phyloP scores from a whole-genome alignment of 805 yeast genomes.

The Saccharomycopsis javanensis region DNA sequence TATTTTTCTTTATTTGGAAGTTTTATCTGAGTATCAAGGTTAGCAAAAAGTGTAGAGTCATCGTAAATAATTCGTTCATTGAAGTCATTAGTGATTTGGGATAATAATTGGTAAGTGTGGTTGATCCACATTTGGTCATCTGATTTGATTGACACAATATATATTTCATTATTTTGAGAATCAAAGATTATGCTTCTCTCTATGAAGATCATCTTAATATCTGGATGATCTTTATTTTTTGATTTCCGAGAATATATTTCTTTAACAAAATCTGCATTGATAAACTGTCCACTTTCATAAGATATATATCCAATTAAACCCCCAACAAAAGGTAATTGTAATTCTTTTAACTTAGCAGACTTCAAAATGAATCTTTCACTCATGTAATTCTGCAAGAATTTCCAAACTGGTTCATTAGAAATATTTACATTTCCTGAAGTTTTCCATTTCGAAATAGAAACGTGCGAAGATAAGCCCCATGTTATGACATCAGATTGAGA shows the following conservation, averaged over 20 bases:
- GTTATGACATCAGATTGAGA: conserved; percentile 25
- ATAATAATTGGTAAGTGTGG: conserved; percentile 7
- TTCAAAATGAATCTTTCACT: conserved; percentile 23
- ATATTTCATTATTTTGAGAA: conserved; percentile 35
- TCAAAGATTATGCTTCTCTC: conserved; percentile 55
- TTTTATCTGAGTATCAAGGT: conserved; percentile 22
- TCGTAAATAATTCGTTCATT: conserved; percentile 21
- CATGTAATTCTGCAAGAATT: conserved; percentile 42
- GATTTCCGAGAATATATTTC: conserved; percentile 2
- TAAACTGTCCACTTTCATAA: conserved; percentile 72
- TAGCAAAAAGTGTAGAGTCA: background rate
- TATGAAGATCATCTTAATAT: conserved; percentile 62
- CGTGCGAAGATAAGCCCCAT: conserved; percentile 2
- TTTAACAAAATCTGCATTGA: conserved; percentile 14
- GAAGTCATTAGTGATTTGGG: background rate
- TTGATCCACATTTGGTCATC: conserved; percentile 34
- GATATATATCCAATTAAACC: conserved; percentile 82
- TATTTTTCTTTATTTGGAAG: conserved; percentile 50
- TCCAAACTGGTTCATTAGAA: conserved; percentile 37
- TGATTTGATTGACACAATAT: conserved; percentile 40
- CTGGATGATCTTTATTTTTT: conserved; percentile 41
- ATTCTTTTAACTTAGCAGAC: background rate
- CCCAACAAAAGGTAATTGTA: conserved; percentile 69
- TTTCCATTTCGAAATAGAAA: conserved; percentile 1
- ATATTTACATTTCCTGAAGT: background rate